Evolutionary conservation across 1,284 basidiomycete genomes (phyloP).

Genomic region (Meripilus lineatus): DNA sequence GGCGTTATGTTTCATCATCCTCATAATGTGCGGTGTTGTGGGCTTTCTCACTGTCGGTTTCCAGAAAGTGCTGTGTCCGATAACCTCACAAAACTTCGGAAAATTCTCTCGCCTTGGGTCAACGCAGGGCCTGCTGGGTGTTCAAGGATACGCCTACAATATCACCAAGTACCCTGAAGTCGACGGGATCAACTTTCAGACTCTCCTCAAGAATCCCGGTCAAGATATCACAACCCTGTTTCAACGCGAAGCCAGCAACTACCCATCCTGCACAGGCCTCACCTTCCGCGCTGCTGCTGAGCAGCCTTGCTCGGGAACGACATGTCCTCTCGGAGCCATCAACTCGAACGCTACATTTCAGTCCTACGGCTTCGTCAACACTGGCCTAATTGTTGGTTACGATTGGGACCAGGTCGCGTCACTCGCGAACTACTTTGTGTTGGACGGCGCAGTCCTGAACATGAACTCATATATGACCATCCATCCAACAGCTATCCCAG

Average conservation of each 20-base stretch:
- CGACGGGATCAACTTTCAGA: constrained; percentile 57
- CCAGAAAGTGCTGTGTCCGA: constrained; percentile 88
- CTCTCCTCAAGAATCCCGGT: constrained; percentile 50
- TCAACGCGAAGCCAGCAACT: constrained; percentile 61
- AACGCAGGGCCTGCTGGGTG: constrained; percentile 59
- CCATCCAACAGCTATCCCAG: constrained; percentile 63
- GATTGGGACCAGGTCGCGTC: constrained; percentile 80
- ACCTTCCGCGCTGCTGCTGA: constrained; percentile 69
- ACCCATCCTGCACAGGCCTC: constrained; percentile 57
- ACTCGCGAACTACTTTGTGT: constrained; percentile 72
- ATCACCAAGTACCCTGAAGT: constrained; percentile 50
- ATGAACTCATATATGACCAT: constrained; percentile 81
- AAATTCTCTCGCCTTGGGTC: constrained; percentile 68
- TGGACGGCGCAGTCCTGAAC: constrained; percentile 95
- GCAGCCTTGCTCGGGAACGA: constrained; percentile 57
- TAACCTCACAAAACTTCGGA: constrained; percentile 46
- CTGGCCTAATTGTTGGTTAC: constrained; percentile 72
- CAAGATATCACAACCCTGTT: constrained; percentile 90
- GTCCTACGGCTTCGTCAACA: constrained; percentile 59
- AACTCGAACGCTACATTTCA: constrained; percentile 54
- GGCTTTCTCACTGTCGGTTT: constrained; percentile 96
- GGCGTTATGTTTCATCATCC: constrained; percentile 84
- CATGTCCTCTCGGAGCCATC: constrained; percentile 62
- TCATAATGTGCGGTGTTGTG: constrained; percentile 73
- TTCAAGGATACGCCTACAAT: constrained; percentile 80